Evolutionary conservation across 768 basidiomycete genomes (phyloP).

Genomic region (Astraeus odoratus): DNA sequence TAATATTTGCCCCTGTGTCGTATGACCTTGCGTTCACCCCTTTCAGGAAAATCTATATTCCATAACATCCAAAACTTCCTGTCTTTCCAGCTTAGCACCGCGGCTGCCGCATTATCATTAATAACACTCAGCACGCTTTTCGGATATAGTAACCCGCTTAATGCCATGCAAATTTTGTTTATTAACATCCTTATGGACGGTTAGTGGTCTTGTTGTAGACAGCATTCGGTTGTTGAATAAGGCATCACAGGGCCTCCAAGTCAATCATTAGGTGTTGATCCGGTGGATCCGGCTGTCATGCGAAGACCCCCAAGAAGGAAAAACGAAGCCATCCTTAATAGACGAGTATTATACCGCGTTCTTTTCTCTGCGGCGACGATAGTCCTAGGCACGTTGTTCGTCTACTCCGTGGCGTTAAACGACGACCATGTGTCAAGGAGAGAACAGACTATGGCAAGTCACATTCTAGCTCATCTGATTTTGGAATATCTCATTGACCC

Average conservation of each 20-base stretch:
- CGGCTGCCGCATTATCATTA: constrained; percentile 91
- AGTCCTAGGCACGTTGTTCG: constrained; percentile 79
- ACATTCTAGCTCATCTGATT: neutral
- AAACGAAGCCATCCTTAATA: constrained; percentile 81
- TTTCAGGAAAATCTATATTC: constrained; percentile 90
- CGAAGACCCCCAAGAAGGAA: constrained; percentile 87
- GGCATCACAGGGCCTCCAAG: constrained; percentile 71
- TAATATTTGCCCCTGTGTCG: too few species aligned
- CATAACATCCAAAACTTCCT: constrained; percentile 99
- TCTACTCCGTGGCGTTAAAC: constrained; percentile 76
- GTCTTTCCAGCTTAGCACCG: constrained; percentile 94
- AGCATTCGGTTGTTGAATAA: neutral
- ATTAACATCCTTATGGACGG: constrained; percentile 99
- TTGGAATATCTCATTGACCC: neutral
- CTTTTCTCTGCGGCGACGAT: constrained; percentile 90
- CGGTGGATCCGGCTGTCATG: constrained; percentile 94
- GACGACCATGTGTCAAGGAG: constrained; percentile 79
- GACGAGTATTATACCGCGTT: constrained; percentile 66
- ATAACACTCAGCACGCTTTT: constrained; percentile 93
- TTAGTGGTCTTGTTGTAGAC: constrained; percentile 24
- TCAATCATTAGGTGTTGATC: constrained; percentile 94
- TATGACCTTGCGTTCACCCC: too few species aligned
- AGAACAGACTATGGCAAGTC: constrained; percentile 92
- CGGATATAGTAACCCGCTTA: constrained; percentile 84
- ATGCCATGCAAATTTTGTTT: constrained; percentile 98